These are phyloP conservation scores for Candida saitoana DNA, from an alignment of 805 yeast species.

Conservation along the genomic window DNA sequence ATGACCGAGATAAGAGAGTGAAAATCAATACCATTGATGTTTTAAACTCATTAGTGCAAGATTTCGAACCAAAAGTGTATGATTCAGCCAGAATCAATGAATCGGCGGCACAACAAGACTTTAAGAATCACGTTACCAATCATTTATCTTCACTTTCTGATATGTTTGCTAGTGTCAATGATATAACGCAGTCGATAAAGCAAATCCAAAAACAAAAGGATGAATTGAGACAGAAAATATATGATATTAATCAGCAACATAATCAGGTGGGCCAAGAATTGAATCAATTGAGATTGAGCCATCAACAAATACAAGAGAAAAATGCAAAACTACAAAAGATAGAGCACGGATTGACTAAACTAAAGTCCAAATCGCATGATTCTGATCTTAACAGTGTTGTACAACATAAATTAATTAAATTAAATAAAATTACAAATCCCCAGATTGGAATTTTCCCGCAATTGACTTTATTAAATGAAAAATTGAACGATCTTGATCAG, in stretches of 20 bases:
- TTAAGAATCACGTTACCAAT: conserved; percentile 24
- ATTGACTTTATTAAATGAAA: conserved; percentile 20
- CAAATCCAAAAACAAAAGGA: conserved; percentile 30
- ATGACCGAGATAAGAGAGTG: conserved; percentile 20
- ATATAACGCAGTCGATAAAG: conserved; percentile 24
- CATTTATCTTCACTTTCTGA: conserved; percentile 30
- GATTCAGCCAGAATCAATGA: conserved; percentile 17
- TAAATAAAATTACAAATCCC: conserved; percentile 21
- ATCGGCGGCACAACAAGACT: conserved; percentile 24
- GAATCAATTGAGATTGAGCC: conserved; percentile 21
- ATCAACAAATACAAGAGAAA: conserved; percentile 13
- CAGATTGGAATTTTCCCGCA: conserved; percentile 20
- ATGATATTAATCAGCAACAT: conserved; percentile 28
- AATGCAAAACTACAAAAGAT: conserved; percentile 14
- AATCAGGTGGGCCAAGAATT: conserved; percentile 29
- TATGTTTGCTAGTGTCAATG: conserved; percentile 31
- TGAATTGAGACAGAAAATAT: conserved; percentile 25
- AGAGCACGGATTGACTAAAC: conserved; percentile 8
- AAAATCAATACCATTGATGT: conserved; percentile 36
- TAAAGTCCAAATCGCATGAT: not conserved
- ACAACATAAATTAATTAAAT: conserved; percentile 8
- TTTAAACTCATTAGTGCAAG: conserved; percentile 26
- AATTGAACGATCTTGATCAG: conserved; percentile 16
- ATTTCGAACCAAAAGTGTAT: conserved; percentile 20
- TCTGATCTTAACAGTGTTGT: conserved; percentile 7